Base-by-base conservation (phyloP, 805 yeast species). In the Wickerhamiella azyma region DNA sequence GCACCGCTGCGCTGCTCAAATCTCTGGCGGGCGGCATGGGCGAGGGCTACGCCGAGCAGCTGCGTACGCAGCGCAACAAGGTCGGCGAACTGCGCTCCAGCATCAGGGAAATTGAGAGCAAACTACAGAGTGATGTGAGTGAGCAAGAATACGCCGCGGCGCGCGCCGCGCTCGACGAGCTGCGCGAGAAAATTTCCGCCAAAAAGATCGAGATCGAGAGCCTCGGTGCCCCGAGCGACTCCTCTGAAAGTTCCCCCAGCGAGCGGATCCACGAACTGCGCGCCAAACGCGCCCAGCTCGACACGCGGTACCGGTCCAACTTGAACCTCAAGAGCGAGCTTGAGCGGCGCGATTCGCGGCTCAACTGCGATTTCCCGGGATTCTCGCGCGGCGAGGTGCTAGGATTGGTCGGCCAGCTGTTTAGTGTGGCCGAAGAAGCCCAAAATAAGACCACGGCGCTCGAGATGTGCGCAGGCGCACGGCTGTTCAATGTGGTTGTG, bases 381-480 rank as follows among this genome's bases (percentile, higher is more conserved):
- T 84, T 88, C 56, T 65, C 81, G 54, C 62, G 75, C 2, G 52
- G 60, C 1, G 69, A 80, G 0, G 94, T 92, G 3, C 80, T 78
- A 57, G 99, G 99, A 39, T 75, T 86, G 14, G 94, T 89, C 11
- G 95, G 94, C 2, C 92, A 83, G 57, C 65, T 92, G 42, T 85
- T 94, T 59, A 63, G 70, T 1, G 59, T 92, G 17, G 72, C 72
- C 14, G 76, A 78, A 38, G 59, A 68, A 0, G 75, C 80, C 41
- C 59, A 64, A 46, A 72, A 74, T 21, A 76, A 79, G 45, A 80
- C 94, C 0, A 69, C 79, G 21, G 98, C 99, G 1, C 66, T 92
- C 30, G 96, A 92, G 62, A 81, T 85, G 2, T 81, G 94, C 59
- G 98, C 96, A 2, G 99, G 98, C 41, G 94, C 89, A 5, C 70